These are phyloP conservation scores for Zygosaccharomyces pseudobailii DNA, from an alignment of 1,139 yeast species.

Conservation along the genomic window DNA sequence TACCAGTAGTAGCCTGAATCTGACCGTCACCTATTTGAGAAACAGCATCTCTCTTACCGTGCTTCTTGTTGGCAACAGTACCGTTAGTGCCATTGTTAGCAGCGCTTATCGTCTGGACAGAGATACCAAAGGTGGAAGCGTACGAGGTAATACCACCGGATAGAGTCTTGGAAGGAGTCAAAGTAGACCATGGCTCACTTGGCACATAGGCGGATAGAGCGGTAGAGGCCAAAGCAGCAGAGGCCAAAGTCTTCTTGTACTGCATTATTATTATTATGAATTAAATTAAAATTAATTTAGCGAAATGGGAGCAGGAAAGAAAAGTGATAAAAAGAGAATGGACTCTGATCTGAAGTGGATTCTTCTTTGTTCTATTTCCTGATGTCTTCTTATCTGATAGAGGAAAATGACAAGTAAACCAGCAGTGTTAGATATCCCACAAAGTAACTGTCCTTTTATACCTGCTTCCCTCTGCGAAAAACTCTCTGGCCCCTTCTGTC, in stretches of 20 bases:
- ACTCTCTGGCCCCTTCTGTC: slow-evolving; percentile 1
- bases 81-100: slow-evolving; percentile 34
- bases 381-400: background rate
- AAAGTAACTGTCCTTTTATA: background rate
- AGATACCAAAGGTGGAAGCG: slow-evolving; percentile 62
- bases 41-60: slow-evolving; percentile 37
- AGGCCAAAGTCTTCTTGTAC: slow-evolving; percentile 33
- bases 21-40: slow-evolving; percentile 49
- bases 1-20: slow-evolving; percentile 36
- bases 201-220: slow-evolving; percentile 64
- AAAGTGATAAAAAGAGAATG: background rate
- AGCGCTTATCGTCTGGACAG: slow-evolving; percentile 44
- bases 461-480: background rate
- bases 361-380: background rate
- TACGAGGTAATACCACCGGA: slow-evolving; percentile 61
- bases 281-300: background rate
- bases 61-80: slow-evolving; percentile 35
- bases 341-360: background rate
- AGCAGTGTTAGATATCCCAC: background rate
- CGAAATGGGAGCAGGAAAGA: background rate
- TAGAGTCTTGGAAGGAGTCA: slow-evolving; percentile 57
- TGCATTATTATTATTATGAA: slow-evolving; percentile 25
- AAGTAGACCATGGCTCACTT: slow-evolving; percentile 67
- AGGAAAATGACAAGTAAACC: background rate
- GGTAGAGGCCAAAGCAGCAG: slow-evolving; percentile 42